Evolutionary conservation across 192 early-diverging fungal genomes (phyloP).

Genomic region (Oehlia diaphana): DNA sequence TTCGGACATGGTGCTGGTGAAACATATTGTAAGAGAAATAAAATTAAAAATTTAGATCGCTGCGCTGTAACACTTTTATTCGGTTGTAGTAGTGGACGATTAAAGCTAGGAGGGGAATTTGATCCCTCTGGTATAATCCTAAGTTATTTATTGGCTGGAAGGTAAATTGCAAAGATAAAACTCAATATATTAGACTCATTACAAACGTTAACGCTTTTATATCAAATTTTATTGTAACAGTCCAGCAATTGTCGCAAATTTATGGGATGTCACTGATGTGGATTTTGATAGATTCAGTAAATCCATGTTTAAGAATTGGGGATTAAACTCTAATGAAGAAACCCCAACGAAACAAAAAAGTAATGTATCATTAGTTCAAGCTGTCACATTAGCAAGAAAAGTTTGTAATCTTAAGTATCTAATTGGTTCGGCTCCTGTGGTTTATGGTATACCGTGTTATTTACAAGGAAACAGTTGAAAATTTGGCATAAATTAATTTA

Average conservation of each 20-base stretch:
- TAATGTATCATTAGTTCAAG: conserved; percentile 66
- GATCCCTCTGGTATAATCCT: conserved; percentile 83
- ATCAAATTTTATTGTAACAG: conserved; percentile 34
- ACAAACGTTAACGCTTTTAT: conserved; percentile 16
- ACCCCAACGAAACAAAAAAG: neutral
- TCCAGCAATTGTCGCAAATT: conserved; percentile 84
- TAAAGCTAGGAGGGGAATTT: conserved; percentile 78
- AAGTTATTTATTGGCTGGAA: conserved; percentile 84
- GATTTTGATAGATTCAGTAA: conserved; percentile 91
- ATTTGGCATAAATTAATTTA: no score
- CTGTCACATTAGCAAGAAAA: conserved; percentile 68
- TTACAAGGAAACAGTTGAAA: neutral
- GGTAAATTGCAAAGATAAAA: conserved; percentile 44
- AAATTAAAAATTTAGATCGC: conserved; percentile 60
- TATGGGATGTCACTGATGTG: conserved; percentile 98
- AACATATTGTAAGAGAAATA: conserved; percentile 67
- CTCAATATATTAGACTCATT: neutral
- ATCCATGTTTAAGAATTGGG: conserved; percentile 71
- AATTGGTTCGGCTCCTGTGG: conserved; percentile 89
- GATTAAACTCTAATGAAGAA: conserved; percentile 43
- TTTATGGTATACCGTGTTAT: conserved; percentile 85
- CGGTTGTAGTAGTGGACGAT: conserved; percentile 91
- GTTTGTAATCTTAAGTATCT: conserved; percentile 79
- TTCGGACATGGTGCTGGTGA: conserved; percentile 97
- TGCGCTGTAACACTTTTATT: conserved; percentile 85